Percentiles rank a stretch among this genome's conserved stretches.
phyloP scores from a whole-genome alignment of 2,329 filamentous ascomycete species.

The Beauveria pseudobassiana region DNA sequence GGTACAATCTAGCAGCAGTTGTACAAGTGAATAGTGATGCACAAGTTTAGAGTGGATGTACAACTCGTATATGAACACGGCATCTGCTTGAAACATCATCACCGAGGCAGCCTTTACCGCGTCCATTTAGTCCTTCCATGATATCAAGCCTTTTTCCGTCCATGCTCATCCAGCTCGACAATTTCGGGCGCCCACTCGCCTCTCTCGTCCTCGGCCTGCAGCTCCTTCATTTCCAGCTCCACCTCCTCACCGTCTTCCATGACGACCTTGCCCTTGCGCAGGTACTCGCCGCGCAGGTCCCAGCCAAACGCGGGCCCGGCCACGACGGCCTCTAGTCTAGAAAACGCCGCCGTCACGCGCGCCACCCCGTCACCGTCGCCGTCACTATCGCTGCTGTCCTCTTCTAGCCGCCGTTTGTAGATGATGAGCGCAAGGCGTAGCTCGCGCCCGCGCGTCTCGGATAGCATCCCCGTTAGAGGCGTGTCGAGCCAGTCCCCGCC shows the following conservation, averaged over 20 bases:
- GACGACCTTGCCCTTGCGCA: constrained; percentile 40
- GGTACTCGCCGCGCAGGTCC: constrained; percentile 45
- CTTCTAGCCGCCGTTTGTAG: constrained; percentile 48
- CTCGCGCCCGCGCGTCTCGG: constrained; percentile 22
- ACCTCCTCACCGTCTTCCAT: constrained; percentile 47
- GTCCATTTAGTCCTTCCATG: constrained; percentile 31
- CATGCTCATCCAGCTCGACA: constrained; percentile 44
- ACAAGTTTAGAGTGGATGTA: no score
- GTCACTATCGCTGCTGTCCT: constrained; percentile 28
- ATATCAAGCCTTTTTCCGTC: constrained; percentile 43
- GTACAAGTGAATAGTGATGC: background rate
- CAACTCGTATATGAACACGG: no score
- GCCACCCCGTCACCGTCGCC: constrained; percentile 29
- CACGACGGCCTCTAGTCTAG: constrained; percentile 24
- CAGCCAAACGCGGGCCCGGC: constrained; percentile 41
- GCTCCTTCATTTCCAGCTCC: constrained; percentile 39
- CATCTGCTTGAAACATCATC: no score
- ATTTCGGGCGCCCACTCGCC: constrained; percentile 47
- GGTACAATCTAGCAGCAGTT: background rate
- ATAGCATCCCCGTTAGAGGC: constrained; percentile 33
- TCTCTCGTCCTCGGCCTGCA: constrained; percentile 46
- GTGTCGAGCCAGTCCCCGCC: constrained; percentile 40
- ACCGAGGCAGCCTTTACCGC: no score
- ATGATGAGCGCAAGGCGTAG: constrained; percentile 42
- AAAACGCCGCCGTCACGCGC: constrained; percentile 32